Evolutionary conservation across 805 yeast species (phyloP), one percentile per base, ranked within the genome.

Genomic region (Metschnikowia vanudenii): DNA sequence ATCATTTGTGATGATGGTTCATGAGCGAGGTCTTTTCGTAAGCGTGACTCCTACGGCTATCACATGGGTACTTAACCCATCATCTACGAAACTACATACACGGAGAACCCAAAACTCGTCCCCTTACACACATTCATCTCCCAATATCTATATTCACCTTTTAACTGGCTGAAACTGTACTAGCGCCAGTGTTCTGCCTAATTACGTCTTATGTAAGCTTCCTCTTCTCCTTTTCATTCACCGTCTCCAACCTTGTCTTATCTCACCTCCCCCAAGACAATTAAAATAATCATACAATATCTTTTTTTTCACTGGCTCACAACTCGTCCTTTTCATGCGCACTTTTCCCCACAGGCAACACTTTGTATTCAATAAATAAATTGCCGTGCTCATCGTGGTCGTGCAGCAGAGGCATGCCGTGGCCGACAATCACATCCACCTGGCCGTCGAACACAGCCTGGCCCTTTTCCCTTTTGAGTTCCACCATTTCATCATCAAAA

Each of bases 381-480:
- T 53, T 46, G 17, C 66, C 66, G 34, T 41, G 51, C 41, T 69
- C 76, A 39, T 75, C 81, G 18, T 69, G 69, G 32, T 74, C 74
- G 34, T 68, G 74, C 19, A 58, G 54, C 4, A 73, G 51, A 2
- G 98, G 98, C 97, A 94, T 89, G 19, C 99, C 99, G 57, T 78
- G 83, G 6, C 87, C 90, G 51, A 73, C 68, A 29, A 92, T 54
- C 2, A 74, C 64, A 63, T 94, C 96, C 7, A 85, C 72, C 54
- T 88, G 86, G 2, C 95, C 95, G 57, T 81, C 70, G 37, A 69
- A 53, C 1, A 87, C 81, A 9, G 74, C 59, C 28, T 68, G 68
- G 16, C 91, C 90, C 8, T 56, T 51, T 1, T 40, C 54, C 48
- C 96, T 76, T 31, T 65, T 49, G 3, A 89, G 43, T 0, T 53